Evolutionary conservation across 345 rosid genomes (phyloP), one percentile per base, ranked within the genome.

Genomic region (Psidium friedrichsthalianum): DNA sequence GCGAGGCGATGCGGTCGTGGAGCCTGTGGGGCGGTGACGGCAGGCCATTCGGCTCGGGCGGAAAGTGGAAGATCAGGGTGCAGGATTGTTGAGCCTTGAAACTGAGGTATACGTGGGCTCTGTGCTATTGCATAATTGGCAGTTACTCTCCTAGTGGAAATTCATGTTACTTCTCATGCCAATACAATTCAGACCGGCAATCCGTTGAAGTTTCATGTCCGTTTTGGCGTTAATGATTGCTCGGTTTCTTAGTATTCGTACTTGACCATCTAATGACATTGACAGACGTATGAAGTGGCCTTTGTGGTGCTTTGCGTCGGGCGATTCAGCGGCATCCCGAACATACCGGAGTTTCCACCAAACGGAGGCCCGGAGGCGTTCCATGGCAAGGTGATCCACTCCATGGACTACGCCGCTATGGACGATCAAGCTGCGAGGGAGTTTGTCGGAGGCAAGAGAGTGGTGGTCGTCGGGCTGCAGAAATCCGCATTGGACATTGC

Each of bases 401-500:
- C 93, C 11, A 87, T 88, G 92, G 93, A 92, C 56, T 91, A 90
- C 49, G 82, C 88, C 0, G 85, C 83, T 52, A 85, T 87, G 89
- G 88, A 86, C 20, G 29, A n/a, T 57, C 84, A 82, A 49, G 69
- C 8, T 21, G 90, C 84, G 5, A 40, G 29, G 3, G 59, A 64
- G 1, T 86, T 88, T 25, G 51, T 90, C 27, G 74, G 81, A 82
- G 90, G 92, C 83, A 89, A 88, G 85, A 74, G 56, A 76, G 91
- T 92, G 16, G 69, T 87, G 9, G 89, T 89, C 22, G 88, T 89
- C 8, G 92, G 93, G 6, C 64, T 87, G 76, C 91, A 88, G 83
- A 91, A 92, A 81, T 91, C 82, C 51, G 93, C 93, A 20, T 6
- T 88, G 9, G 94, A 89, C 78, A 91, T 90, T 51, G 90, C 91